Evolutionary conservation across 2,329 filamentous ascomycete genomes (phyloP), one percentile per base, ranked within the genome.

Genomic region (Balansia obtecta): DNA sequence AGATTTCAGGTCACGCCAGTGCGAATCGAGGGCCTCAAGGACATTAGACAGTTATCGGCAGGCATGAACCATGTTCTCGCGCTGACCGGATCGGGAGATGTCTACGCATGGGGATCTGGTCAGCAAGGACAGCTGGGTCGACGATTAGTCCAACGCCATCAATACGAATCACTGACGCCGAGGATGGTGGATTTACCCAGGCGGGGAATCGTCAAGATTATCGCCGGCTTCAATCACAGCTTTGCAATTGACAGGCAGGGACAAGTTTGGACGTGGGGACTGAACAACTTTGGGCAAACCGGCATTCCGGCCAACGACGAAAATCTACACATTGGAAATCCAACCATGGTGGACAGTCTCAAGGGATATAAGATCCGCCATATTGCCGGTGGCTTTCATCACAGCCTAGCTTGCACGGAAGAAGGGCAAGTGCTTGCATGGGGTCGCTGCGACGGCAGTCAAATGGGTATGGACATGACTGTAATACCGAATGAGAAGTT

Each of bases 231-330:
- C 46, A 83, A 85, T 62, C 82, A 87, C 62, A 81, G 77, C 50
- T 85, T 88, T 55, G 82, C 81, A n/a, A 73, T 87, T 46, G 74
- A 79, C 58, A 72, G 73, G 42, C 74, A 74, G 13, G 82, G 77
- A n/a, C 74, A 76, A 43, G 77, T 86, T 16, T 86, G 76, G 65
- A 71, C 76, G 0, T 88, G 84, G 82, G 84, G 84, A 3, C 66
- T 85, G 40, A 88, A 88, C 67, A 83, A 80, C 60, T 87, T 80
- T 61, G 81, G 79, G 48, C 79, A 87, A 64, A 83, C 80, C 10
- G 85, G 80, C 45, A 74, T 83, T 53, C 53, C 40, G 7, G 68
- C 72, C 20, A 41, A 71, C 85, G 53, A 68, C 72, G 33, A 74
- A 72, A 50, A 77, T 79, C 27, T 52, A 5, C 2, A 73, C 71